These are phyloP conservation scores for Eimeria falciformis DNA, from an alignment of 169 alveolate species.

Conservation along the genomic window DNA sequence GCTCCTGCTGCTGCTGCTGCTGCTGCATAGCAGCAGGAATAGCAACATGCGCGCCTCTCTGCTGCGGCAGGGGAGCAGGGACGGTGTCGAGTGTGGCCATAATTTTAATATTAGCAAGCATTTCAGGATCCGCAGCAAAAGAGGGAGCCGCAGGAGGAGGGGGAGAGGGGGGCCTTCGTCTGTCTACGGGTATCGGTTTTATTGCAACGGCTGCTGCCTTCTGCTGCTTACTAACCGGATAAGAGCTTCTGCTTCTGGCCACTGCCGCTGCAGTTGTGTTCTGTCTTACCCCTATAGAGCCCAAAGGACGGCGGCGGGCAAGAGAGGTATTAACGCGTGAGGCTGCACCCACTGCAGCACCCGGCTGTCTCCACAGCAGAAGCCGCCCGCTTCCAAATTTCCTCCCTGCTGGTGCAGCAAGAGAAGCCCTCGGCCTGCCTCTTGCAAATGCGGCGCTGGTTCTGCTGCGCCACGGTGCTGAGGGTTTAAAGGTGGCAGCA, in stretches of 20 bases:
- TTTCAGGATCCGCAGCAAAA: constrained; percentile 55
- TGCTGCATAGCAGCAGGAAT: constrained; percentile 75
- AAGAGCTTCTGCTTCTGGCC: background rate
- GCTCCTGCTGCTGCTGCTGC: constrained; percentile 56
- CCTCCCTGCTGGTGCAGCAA: background rate
- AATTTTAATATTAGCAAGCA: constrained; percentile 59
- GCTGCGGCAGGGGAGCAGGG: constrained; percentile 75
- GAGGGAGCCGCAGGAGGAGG: constrained; percentile 49
- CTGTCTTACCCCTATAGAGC: background rate
- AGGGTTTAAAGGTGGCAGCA: constrained; percentile 27
- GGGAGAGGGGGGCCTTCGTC: constrained; percentile 20
- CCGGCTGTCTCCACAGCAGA: constrained; percentile 39
- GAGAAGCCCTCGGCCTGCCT: background rate
- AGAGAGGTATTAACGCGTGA: constrained; percentile 37
- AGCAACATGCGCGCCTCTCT: constrained; percentile 72
- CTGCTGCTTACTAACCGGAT: background rate
- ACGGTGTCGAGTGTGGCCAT: constrained; percentile 74
- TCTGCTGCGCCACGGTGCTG: constrained; percentile 53
- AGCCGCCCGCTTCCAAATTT: constrained; percentile 19
- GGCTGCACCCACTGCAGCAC: background rate
- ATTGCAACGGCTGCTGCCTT: background rate
- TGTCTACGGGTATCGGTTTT: background rate
- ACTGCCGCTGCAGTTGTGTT: background rate
- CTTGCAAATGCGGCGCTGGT: constrained; percentile 10
- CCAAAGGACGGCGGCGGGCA: constrained; percentile 53